A percentile compares a stretch with the other conserved stretches of the same genome.
phyloP scores from a whole-genome alignment of 208 protist species.

The Trypanosoma avium region DNA sequence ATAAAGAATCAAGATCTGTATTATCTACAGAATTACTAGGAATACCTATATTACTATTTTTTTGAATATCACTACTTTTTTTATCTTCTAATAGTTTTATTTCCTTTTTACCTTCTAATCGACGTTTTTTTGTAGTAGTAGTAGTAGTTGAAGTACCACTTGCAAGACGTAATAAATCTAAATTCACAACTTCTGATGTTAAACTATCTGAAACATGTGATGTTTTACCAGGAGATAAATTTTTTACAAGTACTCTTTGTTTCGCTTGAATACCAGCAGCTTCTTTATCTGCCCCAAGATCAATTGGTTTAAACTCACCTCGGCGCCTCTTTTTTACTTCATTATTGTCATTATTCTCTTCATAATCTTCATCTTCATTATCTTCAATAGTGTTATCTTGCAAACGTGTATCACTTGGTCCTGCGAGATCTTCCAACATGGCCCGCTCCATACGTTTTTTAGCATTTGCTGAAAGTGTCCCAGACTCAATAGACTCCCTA shows the following conservation, averaged over 20 bases:
- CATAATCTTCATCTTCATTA: conserved; percentile 22
- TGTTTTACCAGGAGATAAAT: conserved; percentile 31
- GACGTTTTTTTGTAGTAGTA: neutral
- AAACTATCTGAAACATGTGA: neutral
- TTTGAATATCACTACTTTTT: neutral
- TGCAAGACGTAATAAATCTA: conserved; percentile 19
- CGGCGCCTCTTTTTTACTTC: neutral
- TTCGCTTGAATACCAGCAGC: conserved; percentile 61
- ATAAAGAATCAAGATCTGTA: conserved; percentile 41
- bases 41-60: neutral
- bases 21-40: neutral
- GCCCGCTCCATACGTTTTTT: conserved; percentile 68
- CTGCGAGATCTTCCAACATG: conserved; percentile 63
- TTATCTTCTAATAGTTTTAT: too few species aligned
- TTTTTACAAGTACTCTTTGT: conserved; percentile 61
- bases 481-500: conserved; percentile 96
- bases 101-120: conserved; percentile 11
- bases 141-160: conserved; percentile 1
- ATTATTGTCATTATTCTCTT: neutral
- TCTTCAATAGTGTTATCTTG: conserved; percentile 27
- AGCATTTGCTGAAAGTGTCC: conserved; percentile 80
- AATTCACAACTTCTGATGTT: conserved; percentile 16
- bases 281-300: conserved; percentile 67
- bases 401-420: conserved; percentile 17
- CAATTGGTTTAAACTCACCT: conserved; percentile 55